Evolutionary conservation across 2,329 filamentous ascomycete genomes (phyloP), one percentile per base, ranked within the genome.

Genomic region (Cladosporium velox): DNA sequence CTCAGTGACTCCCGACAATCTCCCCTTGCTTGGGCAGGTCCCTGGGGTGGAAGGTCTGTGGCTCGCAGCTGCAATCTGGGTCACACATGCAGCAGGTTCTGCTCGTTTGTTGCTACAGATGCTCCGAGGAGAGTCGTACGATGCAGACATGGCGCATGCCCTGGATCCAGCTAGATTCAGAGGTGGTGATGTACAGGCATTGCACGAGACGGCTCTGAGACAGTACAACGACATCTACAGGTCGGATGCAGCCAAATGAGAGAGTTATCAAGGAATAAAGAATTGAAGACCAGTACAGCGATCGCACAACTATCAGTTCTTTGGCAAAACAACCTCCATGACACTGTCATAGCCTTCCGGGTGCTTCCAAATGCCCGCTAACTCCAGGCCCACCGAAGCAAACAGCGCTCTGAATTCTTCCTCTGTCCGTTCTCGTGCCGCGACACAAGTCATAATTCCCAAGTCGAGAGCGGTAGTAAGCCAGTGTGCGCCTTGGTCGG

Each of bases 11-110:
- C 77, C 77, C 2, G 77, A 78, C 54, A 77, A 75, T 28, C 28
- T 55, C 47, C 76, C 77, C 2, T 65, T 79, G 47, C 74, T 74
- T 18, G 77, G 77, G 10, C 69, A 60, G 8, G 68, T 77, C 3
- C 65, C 72, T 14, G 69, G 61, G 1, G 32, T 70, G 1, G 24
- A 68, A 1, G 75, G 76, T 2, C 57, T 78, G 26, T 77, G 73
- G 65, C 65, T 78, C 21, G 74, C 73, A 6, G 75, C 74, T 5
- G 76, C 75, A 1, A 75, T 78, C 21, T 78, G 77, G 77, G 72
- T 78, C 38, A 77, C 77, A 0, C 74, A 76, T 67, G 77, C 75
- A 32, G 76, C 76, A 52, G 76, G 76, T 0, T 69, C 70, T 6
- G 76, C 75, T 18, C 74, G 71, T 34, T 66, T 78, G 54, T 26